These are phyloP conservation scores for Rhinocladiella similis DNA, from an alignment of 2,329 filamentous ascomycete species.

Conservation along the genomic window DNA sequence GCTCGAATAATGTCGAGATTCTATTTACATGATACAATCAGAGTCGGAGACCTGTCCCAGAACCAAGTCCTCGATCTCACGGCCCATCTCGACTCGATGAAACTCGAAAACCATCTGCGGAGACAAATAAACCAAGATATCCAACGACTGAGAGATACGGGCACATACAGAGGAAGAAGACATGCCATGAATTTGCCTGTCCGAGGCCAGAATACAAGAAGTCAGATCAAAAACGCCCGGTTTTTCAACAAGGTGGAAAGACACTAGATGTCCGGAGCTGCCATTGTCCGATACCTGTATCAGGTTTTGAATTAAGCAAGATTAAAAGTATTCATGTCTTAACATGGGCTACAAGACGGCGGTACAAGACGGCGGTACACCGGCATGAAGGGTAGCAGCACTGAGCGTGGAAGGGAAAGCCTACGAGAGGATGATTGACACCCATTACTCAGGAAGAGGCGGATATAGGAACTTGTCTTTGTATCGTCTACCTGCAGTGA, in stretches of 20 bases:
- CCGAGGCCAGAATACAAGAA: constrained; percentile 83
- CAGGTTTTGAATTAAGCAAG: no score
- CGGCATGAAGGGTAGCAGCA: no score
- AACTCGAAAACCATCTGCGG: constrained; percentile 84
- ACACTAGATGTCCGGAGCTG: constrained; percentile 37
- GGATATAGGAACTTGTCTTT: no score
- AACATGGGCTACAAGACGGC: no score
- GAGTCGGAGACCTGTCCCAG: constrained; percentile 71
- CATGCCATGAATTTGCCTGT: constrained; percentile 93
- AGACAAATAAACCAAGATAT: constrained; percentile 83
- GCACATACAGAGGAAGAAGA: constrained; percentile 80
- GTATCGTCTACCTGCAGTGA: no score
- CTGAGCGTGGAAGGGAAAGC: no score
- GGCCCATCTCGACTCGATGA: constrained; percentile 85
- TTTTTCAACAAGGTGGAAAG: constrained; percentile 61
- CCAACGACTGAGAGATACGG: constrained; percentile 81
- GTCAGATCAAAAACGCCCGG: constrained; percentile 63
- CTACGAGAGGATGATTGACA: no score
- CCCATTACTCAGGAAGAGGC: no score
- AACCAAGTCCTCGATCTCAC: constrained; percentile 80
- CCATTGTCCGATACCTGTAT: neutral
- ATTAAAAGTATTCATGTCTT: no score
- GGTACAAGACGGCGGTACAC: no score
- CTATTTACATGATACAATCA: constrained; percentile 80
- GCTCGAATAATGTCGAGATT: constrained; percentile 81